Percentiles rank a stretch among this genome's conserved stretches.
Evolutionary conservation across 2,329 filamentous ascomycete genomes (phyloP).

Genomic region (Teratosphaeria destructans): DNA sequence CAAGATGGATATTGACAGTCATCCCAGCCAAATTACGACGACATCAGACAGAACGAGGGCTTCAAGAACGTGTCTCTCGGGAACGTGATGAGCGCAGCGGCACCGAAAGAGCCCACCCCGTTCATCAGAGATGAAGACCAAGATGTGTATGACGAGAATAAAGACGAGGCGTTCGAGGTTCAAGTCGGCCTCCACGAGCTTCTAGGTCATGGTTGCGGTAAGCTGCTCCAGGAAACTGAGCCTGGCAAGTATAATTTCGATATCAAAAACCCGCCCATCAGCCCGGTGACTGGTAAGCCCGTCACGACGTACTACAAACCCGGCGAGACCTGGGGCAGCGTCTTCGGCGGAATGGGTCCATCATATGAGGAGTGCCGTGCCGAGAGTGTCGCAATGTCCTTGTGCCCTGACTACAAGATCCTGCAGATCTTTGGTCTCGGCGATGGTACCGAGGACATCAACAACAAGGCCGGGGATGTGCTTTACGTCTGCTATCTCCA

Average conservation of each 20-base stretch:
- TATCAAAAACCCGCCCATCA: conserved; percentile 65
- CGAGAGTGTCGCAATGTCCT: conserved; percentile 84
- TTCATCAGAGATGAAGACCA: conserved; percentile 76
- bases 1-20: conserved; percentile 9
- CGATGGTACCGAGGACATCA: conserved; percentile 59
- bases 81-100: conserved; percentile 84
- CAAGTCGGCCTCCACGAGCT: conserved; percentile 93
- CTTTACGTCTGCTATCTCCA: conserved; percentile 80
- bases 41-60: conserved; percentile 69
- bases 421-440: conserved; percentile 88
- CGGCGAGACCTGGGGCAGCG: conserved; percentile 86
- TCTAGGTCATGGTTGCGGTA: conserved; percentile 80
- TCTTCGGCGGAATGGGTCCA: conserved; percentile 78
- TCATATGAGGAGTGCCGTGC: conserved; percentile 93
- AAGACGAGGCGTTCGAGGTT: conserved; percentile 83
- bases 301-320: conserved; percentile 86
- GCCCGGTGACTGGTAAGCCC: conserved; percentile 66
- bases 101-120: conserved; percentile 82
- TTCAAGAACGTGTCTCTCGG: conserved; percentile 93
- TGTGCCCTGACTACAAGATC: conserved; percentile 80
- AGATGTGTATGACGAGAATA: conserved; percentile 67
- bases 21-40: conserved; percentile 50
- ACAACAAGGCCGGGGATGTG: conserved; percentile 71
- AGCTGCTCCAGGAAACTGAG: conserved; percentile 80
- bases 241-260: conserved; percentile 84